Base-by-base conservation (phyloP, 768 basidiomycete genomes). In the Mycena alexandri region DNA sequence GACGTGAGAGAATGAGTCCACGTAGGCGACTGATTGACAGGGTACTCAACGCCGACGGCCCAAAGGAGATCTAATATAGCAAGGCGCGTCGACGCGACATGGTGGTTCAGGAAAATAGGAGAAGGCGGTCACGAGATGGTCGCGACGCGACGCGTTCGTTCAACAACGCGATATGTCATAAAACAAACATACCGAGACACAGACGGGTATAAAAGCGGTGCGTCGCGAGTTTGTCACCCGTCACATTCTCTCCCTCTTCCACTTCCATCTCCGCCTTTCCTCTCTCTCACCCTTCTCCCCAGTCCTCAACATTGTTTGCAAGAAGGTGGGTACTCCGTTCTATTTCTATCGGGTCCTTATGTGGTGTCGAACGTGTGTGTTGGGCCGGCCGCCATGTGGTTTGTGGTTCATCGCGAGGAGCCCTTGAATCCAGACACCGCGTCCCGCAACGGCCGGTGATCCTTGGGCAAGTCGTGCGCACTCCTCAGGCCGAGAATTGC, bases 401-500 rank as follows among this genome's bases (percentile, higher is more conserved):
- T 29, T 29, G 57, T 36, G 53, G 38, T 22, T 54, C 53, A 54
- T 41, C 38, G 14, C 53, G 53, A 41, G 10, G 22, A 41, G 19
- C n/a, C 25, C 53, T 17, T 41, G 36, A 29, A 54, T 54, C 53
- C 53, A 54, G 53, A 41, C 53, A 21, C 16, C 53, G 2, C 38
- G n/a, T 29, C 48, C 53, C 53, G n/a, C 38, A 22, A 14, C 29
- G 29, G 29, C 29, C 53, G 36, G 53, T 5, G 12, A 54, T 54
- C 53, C 53, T 38, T 38, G 53, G 21, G 53, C 53, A 9, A 54
- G 4, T 54, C 36, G 53, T 41, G 53, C 21, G 53, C 53, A 38
- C 16, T 54, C 59, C 22, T 61, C 59, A 61, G 60, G 60, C 41
- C 60, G 60, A 33, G 29, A 29, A 29, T 43, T 44, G 50, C 60